Evolutionary conservation across 176 grass and related monocot species (phyloP), one percentile per base, ranked within the genome.

Genomic region (Triticum urartu): DNA sequence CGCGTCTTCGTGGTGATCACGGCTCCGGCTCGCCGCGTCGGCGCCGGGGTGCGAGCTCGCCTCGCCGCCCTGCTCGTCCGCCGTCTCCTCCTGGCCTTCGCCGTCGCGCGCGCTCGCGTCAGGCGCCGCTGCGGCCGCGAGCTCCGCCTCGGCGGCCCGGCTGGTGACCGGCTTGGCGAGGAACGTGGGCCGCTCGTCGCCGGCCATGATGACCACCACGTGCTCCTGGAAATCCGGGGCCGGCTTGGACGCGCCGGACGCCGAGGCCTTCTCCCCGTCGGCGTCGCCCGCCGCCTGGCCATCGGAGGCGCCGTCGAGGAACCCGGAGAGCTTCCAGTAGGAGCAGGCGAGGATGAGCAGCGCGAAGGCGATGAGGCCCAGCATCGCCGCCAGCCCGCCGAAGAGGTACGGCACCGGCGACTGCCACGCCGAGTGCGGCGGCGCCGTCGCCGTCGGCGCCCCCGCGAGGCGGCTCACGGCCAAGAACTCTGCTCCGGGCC

Each of bases 291-390:
- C 45, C 59, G 18, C 33, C 54, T 42, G 78, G n/a, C 72, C 90
- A 52, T 78, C 65, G 7, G 14, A 17, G n/a, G 43, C 85, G 12
- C 72, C 75, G 86, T 92, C 88, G 11, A 98, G 93, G 80, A 89
- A 92, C 26, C 84, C 89, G 0, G 95, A 95, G 33, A 98, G 88
- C 86, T 95, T 98, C 93, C 93, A 94, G 89, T 98, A 98, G 60
- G 95, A 95, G 88, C 93, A 98, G 1, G 93, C 93, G 18, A 98
- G 93, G 86, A 98, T 98, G 86, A 98, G 93, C 61, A 98, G 73
- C 28, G 95, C 95, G 34, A 98, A 93, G 54, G 89, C 93, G 77
- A 98, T 92, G 70, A 93, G 91, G 3, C 95, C 93, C 66, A 98
- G 77, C 95, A 98, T 95, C n/a, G 93, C 93, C 22, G 89, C 95